phyloP scores from a whole-genome alignment of 73 alveolate genomes.

The Paramecium bursaria region DNA sequence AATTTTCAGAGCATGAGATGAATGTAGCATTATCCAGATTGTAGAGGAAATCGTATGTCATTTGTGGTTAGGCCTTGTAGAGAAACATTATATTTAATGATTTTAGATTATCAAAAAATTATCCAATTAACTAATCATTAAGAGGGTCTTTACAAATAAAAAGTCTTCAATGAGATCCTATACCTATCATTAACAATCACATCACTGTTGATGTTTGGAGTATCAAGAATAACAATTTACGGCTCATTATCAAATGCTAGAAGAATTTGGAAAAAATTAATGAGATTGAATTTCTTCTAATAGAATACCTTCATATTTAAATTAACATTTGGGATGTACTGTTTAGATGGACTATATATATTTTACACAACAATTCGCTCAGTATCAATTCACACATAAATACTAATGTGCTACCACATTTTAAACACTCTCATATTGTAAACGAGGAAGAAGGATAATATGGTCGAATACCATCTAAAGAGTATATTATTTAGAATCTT shows the following conservation, averaged over 20 bases:
- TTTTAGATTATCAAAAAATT: conserved; percentile 36
- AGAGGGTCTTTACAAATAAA: neutral
- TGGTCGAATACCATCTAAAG: conserved; percentile 25
- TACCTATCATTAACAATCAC: conserved; percentile 40
- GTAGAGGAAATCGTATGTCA: neutral
- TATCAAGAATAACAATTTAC: conserved; percentile 6
- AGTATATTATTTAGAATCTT: conserved; percentile 39
- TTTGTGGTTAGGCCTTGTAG: neutral
- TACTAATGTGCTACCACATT: conserved; percentile 50
- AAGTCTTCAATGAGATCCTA: conserved; percentile 28
- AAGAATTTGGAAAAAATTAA: conserved; percentile 38
- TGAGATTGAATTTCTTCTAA: conserved; percentile 26
- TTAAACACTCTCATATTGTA: conserved; percentile 32
- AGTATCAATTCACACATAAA: conserved; percentile 40
- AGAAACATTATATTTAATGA: neutral
- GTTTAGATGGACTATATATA: conserved; percentile 53
- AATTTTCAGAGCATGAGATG: neutral
- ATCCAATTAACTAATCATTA: neutral
- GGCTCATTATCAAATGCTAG: conserved; percentile 42
- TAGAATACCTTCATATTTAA: conserved; percentile 23
- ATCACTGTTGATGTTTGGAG: conserved; percentile 45
- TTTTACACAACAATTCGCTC: conserved; percentile 3
- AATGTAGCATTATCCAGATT: neutral
- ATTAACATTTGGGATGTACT: conserved; percentile 9
- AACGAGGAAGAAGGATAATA: conserved; percentile 18